Base-by-base conservation (phyloP, 345 rosid species). In the Euphorbia pulcherrima region DNA sequence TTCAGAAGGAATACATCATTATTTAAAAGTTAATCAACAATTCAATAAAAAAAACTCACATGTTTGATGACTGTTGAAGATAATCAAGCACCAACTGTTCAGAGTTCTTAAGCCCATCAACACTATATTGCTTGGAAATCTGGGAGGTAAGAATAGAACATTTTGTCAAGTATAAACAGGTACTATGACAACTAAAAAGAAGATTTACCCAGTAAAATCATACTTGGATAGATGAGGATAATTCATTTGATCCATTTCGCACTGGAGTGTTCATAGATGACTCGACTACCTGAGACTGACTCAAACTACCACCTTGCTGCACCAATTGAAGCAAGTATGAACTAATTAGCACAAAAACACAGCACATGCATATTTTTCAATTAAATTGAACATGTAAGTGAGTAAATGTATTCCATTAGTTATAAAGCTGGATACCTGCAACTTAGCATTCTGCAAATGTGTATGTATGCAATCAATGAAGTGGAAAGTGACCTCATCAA, bases 401-500 rank as follows among this genome's bases (percentile, higher is more conserved):
- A 37, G 3, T 20, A 33, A 17, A 24, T 23, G n/a, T 29, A 46
- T 13, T 53, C 63, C 11, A 39, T 24, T 6, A 58, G 24, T 52
- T 62, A 10, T 35, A 57, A 58, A 6, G 17, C 62, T 28, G 65
- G 67, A 16, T 80, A 90, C 95, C 95, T 83, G 86, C 28, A 78
- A 61, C 55, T 79, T 89, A 66, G 90, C 81, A 75, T 80, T 86
- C 78, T 74, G 86, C 46, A 86, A 61, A 67, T 83, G 80, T 56
- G 82, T 83, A 64, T 90, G 82, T 59, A 93, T 84, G 83, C 97
- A 90, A 69, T 93, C 96, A 47, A 93, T 80, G 51, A 83, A 89
- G 84, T 93, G 98, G 77, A 83, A 90, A 29, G 96, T 85, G 54
- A 93, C 79, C 83, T 93, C 98, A 68, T 93, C 90, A 33, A 83